Conservation (phyloP, 805 yeast species). For the Henningerozyma blattae region DNA sequence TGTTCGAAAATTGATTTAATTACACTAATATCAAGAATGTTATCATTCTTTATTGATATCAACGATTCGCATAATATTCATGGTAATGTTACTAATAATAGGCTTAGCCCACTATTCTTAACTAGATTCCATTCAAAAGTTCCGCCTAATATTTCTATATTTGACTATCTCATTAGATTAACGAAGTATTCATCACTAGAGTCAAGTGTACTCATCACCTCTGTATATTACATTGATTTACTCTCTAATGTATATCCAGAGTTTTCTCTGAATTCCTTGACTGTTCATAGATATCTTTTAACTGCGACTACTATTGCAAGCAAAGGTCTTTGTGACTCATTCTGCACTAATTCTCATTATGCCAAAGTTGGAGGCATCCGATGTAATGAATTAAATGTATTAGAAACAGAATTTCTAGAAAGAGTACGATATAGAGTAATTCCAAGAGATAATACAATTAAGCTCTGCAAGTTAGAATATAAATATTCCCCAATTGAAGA, state of each 20-base stretch:
- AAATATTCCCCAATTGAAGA: conserved; percentile 7
- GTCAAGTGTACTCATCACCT: conserved; percentile 65
- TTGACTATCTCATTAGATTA: conserved; percentile 63
- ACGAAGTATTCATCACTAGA: conserved; percentile 79
- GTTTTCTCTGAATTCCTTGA: conserved; percentile 78
- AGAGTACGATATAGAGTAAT: conserved; percentile 70
- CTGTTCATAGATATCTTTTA: conserved; percentile 83
- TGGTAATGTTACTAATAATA: conserved; percentile 10
- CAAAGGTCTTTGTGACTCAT: conserved; percentile 85
- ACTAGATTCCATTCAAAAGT: conserved; percentile 91
- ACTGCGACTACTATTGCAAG: conserved; percentile 88
- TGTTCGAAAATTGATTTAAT: conserved; percentile 65
- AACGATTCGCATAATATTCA: conserved; percentile 42
- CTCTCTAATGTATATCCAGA: conserved; percentile 64
- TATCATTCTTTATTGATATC: conserved; percentile 56
- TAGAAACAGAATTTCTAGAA: conserved; percentile 78
- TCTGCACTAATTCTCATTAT: conserved; percentile 86
- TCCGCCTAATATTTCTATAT: conserved; percentile 78
- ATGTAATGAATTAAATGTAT: conserved; percentile 65
- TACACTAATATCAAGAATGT: conserved; percentile 64
- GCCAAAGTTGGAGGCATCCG: conserved; percentile 95
- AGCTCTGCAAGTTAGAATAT: conserved; percentile 27
- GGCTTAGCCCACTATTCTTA: conserved; percentile 27
- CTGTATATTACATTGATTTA: conserved; percentile 85
- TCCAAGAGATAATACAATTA: conserved; percentile 35